Evolutionary conservation across 176 grass and related monocot species (phyloP).

Genomic region (Aegilops sharonensis): DNA sequence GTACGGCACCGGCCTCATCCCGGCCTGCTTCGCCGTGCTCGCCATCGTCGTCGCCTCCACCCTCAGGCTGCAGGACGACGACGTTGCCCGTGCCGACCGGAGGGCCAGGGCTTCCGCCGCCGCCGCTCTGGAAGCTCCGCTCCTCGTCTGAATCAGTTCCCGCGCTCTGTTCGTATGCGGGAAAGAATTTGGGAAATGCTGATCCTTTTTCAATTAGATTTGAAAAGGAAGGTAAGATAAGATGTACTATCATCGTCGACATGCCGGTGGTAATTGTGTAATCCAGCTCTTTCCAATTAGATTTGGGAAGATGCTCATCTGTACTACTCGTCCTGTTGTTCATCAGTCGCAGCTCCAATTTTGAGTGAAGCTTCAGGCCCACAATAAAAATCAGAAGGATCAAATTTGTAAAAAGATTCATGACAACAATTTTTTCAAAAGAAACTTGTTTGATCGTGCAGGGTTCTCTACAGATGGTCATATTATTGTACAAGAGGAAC

Average conservation of each 20-base stretch:
- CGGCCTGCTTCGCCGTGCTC: slow-evolving; percentile 46
- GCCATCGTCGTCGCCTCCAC: slow-evolving; percentile 39
- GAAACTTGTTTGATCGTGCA: neutral
- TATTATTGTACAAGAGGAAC: slow-evolving; percentile 42
- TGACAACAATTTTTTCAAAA: neutral
- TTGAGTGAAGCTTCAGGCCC: neutral
- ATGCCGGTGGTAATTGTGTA: neutral
- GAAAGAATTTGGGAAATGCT: neutral
- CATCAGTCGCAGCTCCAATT: neutral
- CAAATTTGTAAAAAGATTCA: neutral
- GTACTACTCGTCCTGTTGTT: neutral
- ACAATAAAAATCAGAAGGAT: neutral
- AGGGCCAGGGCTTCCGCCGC: neutral
- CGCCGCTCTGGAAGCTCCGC: slow-evolving; percentile 38
- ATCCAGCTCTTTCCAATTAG: slow-evolving; percentile 30
- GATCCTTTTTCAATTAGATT: slow-evolving; percentile 32
- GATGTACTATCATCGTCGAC: neutral
- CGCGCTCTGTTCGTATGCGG: neutral
- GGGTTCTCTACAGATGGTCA: slow-evolving; percentile 17
- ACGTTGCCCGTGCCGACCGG: neutral
- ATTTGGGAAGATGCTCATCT: slow-evolving; percentile 24
- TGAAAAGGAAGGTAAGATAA: slow-evolving; percentile 15
- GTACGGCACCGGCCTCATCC: slow-evolving; percentile 51
- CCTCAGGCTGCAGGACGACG: slow-evolving; percentile 33
- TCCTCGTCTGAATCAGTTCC: slow-evolving; percentile 31